phyloP scores from a whole-genome alignment of 2,329 filamentous ascomycete genomes.

The Fusarium sp. region DNA sequence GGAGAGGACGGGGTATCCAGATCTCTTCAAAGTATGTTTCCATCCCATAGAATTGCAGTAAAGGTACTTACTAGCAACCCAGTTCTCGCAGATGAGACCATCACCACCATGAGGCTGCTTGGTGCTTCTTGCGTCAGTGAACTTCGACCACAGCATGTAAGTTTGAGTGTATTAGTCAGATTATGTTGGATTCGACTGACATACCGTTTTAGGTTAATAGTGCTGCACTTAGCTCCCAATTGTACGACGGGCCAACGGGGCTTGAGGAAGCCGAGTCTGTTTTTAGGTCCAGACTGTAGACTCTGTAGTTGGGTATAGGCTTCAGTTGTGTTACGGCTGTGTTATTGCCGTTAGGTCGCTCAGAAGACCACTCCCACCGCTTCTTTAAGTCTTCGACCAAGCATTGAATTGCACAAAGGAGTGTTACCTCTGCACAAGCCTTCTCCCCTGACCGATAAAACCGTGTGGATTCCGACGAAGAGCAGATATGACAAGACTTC shows the following conservation, averaged over 20 bases:
- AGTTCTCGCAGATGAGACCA: conserved; percentile 23
- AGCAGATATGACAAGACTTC: background rate
- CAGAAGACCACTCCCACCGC: too few relatives aligned
- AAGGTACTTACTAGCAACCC: background rate
- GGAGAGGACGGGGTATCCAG: conserved; percentile 17
- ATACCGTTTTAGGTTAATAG: background rate
- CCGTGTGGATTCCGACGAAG: background rate
- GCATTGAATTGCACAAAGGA: background rate
- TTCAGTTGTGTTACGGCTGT: too few relatives aligned
- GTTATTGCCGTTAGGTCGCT: too few relatives aligned
- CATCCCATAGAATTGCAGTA: background rate
- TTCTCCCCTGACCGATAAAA: background rate
- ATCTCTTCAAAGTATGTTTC: conserved; percentile 18
- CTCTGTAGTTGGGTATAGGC: background rate
- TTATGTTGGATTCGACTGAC: background rate
- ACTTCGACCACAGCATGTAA: conserved; percentile 13
- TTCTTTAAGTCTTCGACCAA: too few relatives aligned
- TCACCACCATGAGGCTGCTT: conserved; percentile 21
- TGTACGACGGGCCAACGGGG: background rate
- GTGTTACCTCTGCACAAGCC: background rate
- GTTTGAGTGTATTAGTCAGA: background rate
- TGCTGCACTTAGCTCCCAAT: background rate
- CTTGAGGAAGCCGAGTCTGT: background rate
- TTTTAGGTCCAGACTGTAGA: background rate
- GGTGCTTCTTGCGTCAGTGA: conserved; percentile 12